Evolutionary conservation across 148 eudicot genomes (phyloP).

Genomic region (Silene uniflora): DNA sequence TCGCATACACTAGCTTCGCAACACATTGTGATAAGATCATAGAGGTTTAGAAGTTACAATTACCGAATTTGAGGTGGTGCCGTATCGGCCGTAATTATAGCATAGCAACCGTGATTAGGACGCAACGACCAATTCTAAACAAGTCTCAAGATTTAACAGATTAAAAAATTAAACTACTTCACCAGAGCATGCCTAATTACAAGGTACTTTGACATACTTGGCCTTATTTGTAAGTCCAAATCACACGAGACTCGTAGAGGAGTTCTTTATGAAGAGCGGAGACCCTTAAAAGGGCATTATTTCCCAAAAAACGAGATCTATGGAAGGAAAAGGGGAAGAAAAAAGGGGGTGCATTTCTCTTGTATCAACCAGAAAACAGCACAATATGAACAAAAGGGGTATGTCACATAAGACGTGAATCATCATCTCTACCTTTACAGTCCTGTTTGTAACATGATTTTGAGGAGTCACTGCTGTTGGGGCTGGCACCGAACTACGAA

Average conservation of each 20-base stretch:
- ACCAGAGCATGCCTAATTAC: not conserved
- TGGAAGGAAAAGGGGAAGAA: not conserved
- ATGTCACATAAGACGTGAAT: not conserved
- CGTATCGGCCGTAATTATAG: not conserved
- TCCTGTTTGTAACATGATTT: constrained; percentile 29
- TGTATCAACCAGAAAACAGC: not conserved
- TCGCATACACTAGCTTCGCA: not conserved
- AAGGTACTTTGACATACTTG: not conserved
- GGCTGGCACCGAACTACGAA: constrained; percentile 31
- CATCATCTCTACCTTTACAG: constrained; percentile 50
- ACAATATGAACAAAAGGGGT: not conserved
- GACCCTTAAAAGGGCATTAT: not conserved
- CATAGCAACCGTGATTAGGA: not conserved
- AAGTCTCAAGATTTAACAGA: too few relatives aligned
- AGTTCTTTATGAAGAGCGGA: not conserved
- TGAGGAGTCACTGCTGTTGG: constrained; percentile 36
- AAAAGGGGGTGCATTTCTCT: constrained; percentile 2
- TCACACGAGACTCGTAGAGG: not conserved
- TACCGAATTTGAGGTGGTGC: not conserved
- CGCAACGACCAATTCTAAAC: not conserved
- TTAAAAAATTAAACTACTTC: not conserved
- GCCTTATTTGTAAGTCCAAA: not conserved
- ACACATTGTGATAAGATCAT: not conserved
- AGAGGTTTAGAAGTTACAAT: not conserved
- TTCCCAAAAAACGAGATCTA: not conserved